Evolutionary conservation across 2,329 filamentous ascomycete genomes (phyloP).

Genomic region (Fusarium tupiense): DNA sequence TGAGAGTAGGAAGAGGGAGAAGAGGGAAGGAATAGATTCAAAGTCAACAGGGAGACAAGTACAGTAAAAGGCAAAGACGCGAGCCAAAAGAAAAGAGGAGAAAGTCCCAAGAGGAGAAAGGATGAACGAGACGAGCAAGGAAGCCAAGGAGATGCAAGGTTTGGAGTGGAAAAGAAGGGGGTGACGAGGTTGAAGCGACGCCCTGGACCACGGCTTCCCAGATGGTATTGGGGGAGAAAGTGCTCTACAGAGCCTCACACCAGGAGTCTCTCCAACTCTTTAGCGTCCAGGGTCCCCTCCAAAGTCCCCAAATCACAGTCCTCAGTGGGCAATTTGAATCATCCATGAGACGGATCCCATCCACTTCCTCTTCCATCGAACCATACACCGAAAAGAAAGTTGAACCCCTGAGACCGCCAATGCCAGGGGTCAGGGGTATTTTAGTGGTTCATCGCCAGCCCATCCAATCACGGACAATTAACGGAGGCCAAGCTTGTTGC

Average conservation of each 20-base stretch:
- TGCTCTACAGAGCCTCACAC: slow-evolving; percentile 13
- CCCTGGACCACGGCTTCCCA: slow-evolving; percentile 4
- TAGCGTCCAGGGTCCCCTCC: slow-evolving; percentile 1
- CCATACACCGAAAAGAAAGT: slow-evolving; percentile 15
- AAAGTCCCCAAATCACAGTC: not conserved
- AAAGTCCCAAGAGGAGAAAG: slow-evolving; percentile 30
- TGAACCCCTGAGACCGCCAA: slow-evolving; percentile 36
- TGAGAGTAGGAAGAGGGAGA: slow-evolving; percentile 24
- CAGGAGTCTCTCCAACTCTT: slow-evolving; percentile 23
- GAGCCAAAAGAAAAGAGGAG: slow-evolving; percentile 27
- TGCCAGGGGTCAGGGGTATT: slow-evolving; percentile 1
- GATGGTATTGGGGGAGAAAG: not conserved
- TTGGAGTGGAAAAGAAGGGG: slow-evolving; percentile 20
- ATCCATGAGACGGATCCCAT: slow-evolving; percentile 12
- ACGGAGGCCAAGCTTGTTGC: slow-evolving; percentile 10
- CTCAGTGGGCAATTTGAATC: slow-evolving; percentile 14
- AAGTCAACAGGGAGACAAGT: slow-evolving; percentile 19
- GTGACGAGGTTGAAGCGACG: slow-evolving; percentile 25
- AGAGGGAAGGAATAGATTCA: slow-evolving; percentile 12
- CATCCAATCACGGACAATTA: slow-evolving; percentile 5
- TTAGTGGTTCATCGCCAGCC: slow-evolving; percentile 4
- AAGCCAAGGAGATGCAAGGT: slow-evolving; percentile 31
- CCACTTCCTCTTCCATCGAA: slow-evolving; percentile 24
- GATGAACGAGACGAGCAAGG: slow-evolving; percentile 30
- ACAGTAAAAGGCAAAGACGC: slow-evolving; percentile 13